Evolutionary conservation across 768 basidiomycete species (phyloP).

Genomic region (Leccinellum rugosiceps): DNA sequence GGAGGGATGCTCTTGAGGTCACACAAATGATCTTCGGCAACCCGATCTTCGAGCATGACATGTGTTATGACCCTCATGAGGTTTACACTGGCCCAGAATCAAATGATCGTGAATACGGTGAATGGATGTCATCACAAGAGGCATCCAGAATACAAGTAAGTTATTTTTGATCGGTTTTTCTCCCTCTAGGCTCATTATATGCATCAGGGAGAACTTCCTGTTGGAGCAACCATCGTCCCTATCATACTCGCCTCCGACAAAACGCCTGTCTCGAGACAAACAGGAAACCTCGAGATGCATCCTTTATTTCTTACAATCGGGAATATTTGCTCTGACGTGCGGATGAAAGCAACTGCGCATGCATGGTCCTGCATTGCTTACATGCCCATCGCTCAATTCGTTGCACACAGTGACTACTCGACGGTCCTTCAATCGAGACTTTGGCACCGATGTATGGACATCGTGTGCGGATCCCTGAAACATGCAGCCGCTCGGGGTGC

Average conservation of each 20-base stretch:
- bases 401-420: not conserved
- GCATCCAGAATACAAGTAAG: not conserved
- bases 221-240: slow-evolving; percentile 26
- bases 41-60: not conserved
- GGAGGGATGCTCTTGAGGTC: not conserved
- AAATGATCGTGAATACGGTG: not conserved
- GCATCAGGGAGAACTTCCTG: not conserved
- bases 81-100: not conserved
- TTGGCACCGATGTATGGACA: not conserved
- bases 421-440: not conserved
- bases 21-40: not conserved
- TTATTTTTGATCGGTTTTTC: not conserved
- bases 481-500: slow-evolving; percentile 25
- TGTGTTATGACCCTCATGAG: not conserved
- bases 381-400: slow-evolving; percentile 28
- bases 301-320: slow-evolving; percentile 30
- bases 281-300: slow-evolving; percentile 30
- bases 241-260: slow-evolving; percentile 33
- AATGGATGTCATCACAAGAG: not conserved
- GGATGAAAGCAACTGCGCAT: not conserved
- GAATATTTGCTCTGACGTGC: slow-evolving; percentile 20
- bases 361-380: slow-evolving; percentile 19
- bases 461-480: slow-evolving; percentile 29
- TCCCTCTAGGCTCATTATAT: not conserved
- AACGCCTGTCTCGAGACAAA: slow-evolving; percentile 31